phyloP scores from a whole-genome alignment of 2,329 filamentous ascomycete genomes.

The Fusarium brachygibbosum region DNA sequence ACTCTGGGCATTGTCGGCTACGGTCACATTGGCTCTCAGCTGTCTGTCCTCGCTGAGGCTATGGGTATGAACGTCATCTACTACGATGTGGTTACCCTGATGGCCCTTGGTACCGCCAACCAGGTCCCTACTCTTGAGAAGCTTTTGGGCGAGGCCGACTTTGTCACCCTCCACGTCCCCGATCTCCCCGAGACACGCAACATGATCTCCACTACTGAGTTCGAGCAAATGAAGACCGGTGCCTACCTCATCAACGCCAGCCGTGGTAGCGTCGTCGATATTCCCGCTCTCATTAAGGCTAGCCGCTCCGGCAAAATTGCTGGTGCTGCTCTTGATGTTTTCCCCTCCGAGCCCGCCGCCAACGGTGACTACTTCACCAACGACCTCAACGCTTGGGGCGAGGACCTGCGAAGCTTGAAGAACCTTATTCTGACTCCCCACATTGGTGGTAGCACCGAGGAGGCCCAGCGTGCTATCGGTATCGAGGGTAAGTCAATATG shows the following conservation, averaged over 20 bases:
- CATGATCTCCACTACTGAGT: slow-evolving; percentile 84
- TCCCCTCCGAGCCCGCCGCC: slow-evolving; percentile 90
- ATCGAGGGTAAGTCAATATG: slow-evolving; percentile 72
- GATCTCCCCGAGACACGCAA: slow-evolving; percentile 93
- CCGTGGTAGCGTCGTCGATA: slow-evolving; percentile 93
- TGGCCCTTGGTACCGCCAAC: slow-evolving; percentile 89
- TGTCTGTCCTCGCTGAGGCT: slow-evolving; percentile 94
- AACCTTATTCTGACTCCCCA: slow-evolving; percentile 97
- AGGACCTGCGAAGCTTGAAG: slow-evolving; percentile 85
- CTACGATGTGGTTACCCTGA: slow-evolving; percentile 94
- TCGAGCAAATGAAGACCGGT: slow-evolving; percentile 91
- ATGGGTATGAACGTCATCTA: slow-evolving; percentile 99
- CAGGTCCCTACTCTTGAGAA: slow-evolving; percentile 84
- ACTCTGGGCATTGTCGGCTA: slow-evolving; percentile 97
- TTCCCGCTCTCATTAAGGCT: slow-evolving; percentile 88
- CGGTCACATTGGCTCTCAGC: slow-evolving; percentile 95
- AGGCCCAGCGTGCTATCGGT: slow-evolving; percentile 96
- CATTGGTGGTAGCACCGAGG: slow-evolving; percentile 97
- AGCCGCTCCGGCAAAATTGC: slow-evolving; percentile 89
- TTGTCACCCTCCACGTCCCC: slow-evolving; percentile 94
- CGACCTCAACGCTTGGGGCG: slow-evolving; percentile 84
- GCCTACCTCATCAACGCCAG: slow-evolving; percentile 97
- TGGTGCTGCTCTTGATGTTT: slow-evolving; percentile 96
- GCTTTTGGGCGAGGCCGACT: slow-evolving; percentile 85
- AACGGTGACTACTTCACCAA: slow-evolving; percentile 97